Conservation (phyloP, 768 basidiomycete species). For the Podaxis sp. region DNA sequence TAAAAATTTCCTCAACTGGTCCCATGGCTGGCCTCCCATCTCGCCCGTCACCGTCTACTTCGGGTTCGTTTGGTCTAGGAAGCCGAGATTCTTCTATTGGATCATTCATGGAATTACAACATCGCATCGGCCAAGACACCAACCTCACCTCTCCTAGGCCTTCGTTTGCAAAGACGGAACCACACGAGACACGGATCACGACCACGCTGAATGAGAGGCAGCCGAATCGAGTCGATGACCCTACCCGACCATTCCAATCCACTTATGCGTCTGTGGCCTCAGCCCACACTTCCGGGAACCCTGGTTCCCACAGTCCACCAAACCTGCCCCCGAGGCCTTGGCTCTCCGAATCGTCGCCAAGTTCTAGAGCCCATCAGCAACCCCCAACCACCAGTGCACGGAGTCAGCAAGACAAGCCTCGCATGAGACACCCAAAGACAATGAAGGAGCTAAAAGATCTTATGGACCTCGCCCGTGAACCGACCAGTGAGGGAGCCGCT, state of each 20-base stretch:
- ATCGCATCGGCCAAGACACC: neutral
- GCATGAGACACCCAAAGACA: slow-evolving; percentile 28
- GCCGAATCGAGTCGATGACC: too few relatives aligned
- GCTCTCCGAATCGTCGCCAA: neutral
- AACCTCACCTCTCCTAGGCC: neutral
- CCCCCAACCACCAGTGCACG: slow-evolving; percentile 17
- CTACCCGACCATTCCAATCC: neutral
- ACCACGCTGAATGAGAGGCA: neutral
- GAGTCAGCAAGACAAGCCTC: slow-evolving; percentile 16
- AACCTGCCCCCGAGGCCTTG: neutral
- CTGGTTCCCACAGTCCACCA: neutral
- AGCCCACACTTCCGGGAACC: neutral
- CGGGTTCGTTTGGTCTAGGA: neutral
- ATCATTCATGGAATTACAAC: slow-evolving; percentile 5
- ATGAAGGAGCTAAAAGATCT: slow-evolving; percentile 42
- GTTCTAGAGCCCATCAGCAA: neutral
- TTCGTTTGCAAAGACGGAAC: neutral
- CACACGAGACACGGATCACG: neutral
- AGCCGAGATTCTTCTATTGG: slow-evolving; percentile 10
- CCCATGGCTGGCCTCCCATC: neutral
- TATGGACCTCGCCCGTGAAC: slow-evolving; percentile 42
- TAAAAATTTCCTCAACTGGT: neutral
- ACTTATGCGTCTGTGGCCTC: slow-evolving; percentile 11
- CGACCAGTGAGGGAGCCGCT: slow-evolving; percentile 34
- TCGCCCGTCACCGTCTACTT: neutral